Evolutionary conservation across 495 filamentous ascomycete species (phyloP), one percentile per base, ranked within the genome.

Genomic region (Neurospora sp.): DNA sequence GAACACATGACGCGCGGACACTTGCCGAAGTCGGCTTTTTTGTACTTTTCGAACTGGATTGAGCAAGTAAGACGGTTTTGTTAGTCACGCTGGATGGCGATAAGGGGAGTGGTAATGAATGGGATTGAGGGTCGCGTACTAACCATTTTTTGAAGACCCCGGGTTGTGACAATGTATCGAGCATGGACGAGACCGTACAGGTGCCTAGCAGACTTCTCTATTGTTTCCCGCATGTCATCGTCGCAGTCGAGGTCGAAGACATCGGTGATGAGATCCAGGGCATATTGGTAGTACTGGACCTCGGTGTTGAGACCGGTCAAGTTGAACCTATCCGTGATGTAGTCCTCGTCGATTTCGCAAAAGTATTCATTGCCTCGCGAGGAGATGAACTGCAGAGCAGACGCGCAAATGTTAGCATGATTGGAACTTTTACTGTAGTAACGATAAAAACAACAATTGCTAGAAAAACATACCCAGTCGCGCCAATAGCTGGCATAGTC

Each of bases 401-500:
- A 65, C 53, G 53, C 53, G 53, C 53, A 65, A 35, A 31, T 65
- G 53, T 65, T 65, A 65, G 53, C 53, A 27, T 27, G 20, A 27
- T 73, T 39, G 70, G 71, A 41, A 68, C 38, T 70, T 12, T 8
- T 35, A 53, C 45, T 59, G 20, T 59, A 27, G 22, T 59, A 14
- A 59, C 22, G 10, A 39, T 72, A 73, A 70, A 70, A 73, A 70
- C 45, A 68, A 38, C 40, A 48, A 72, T 61, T 72, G 45, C 72
- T 72, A 73, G 40, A 10, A 48, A n/a, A 44, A 91, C 93, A 82
- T 86, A 97, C 95, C 96, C 96, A 99, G 84, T 99, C 96, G 82
- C 96, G 87, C 96, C 96, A 99, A 84, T 99, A 99, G 83, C 93
- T 97, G 40, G 96, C 97, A 82, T 98, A 99, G 81, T 98, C 96